phyloP scores from a whole-genome alignment of 768 basidiomycete species.

The Trametes cingulata region DNA sequence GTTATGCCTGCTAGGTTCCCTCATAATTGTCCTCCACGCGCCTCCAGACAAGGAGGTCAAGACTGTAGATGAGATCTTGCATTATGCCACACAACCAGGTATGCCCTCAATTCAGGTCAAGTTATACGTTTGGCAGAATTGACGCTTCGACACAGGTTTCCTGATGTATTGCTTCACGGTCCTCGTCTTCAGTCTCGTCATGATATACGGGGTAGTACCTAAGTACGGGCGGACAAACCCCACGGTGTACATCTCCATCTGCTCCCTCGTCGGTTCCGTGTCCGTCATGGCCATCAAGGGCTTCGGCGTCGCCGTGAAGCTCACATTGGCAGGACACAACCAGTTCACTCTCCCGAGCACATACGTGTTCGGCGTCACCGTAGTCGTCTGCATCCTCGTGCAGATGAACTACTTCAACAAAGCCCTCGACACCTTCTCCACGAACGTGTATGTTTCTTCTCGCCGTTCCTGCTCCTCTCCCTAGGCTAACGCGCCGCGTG shows the following conservation, averaged over 20 bases:
- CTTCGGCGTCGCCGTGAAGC: conserved; percentile 94
- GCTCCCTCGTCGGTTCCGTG: conserved; percentile 92
- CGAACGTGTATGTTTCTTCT: conserved; percentile 79
- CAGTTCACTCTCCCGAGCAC: conserved; percentile 94
- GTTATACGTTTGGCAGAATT: not conserved
- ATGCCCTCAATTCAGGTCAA: conserved; percentile 26
- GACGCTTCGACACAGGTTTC: conserved; percentile 59
- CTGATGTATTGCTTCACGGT: conserved; percentile 88
- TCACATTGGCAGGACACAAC: conserved; percentile 91
- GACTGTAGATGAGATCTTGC: conserved; percentile 91
- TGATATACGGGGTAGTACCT: conserved; percentile 87
- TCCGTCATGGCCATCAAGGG: conserved; percentile 99
- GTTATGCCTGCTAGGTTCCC: conserved; percentile 80
- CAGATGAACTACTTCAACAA: conserved; percentile 99
- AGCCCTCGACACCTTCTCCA: conserved; percentile 93
- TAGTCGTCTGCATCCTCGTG: conserved; percentile 80
- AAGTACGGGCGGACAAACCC: conserved; percentile 87
- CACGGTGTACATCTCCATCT: conserved; percentile 92
- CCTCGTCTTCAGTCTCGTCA: conserved; percentile 74
- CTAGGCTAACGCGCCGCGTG: not conserved
- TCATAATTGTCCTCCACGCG: conserved; percentile 95
- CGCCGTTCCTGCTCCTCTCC: not conserved
- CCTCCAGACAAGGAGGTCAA: conserved; percentile 92
- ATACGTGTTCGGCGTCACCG: conserved; percentile 90
- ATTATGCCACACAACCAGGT: conserved; percentile 95